Evolutionary conservation across 2,329 filamentous ascomycete species (phyloP).

Genomic region (Hymenoscyphus fructigenus): DNA sequence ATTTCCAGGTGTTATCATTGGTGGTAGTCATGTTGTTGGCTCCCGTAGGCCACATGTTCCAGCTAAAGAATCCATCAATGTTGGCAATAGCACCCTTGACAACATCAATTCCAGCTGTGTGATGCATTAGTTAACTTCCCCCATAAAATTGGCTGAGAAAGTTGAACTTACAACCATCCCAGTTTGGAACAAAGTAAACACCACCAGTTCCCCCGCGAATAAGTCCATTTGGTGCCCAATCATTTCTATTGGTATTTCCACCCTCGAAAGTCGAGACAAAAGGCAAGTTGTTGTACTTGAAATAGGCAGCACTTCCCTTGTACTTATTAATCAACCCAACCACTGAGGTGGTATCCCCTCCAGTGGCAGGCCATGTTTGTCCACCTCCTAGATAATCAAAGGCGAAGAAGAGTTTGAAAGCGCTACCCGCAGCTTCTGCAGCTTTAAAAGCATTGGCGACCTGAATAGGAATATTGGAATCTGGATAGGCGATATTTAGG

Average conservation of each 20-base stretch:
- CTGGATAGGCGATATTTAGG: constrained; percentile 36
- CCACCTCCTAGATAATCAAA: constrained; percentile 38
- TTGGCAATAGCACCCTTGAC: constrained; percentile 32
- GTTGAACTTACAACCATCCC: constrained; percentile 36
- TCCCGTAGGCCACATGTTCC: constrained; percentile 45
- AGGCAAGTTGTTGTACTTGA: constrained; percentile 40
- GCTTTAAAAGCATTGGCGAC: constrained; percentile 38
- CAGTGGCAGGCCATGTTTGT: constrained; percentile 29
- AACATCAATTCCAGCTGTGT: constrained; percentile 34
- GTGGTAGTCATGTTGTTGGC: constrained; percentile 38
- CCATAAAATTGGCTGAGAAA: neutral
- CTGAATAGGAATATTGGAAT: constrained; percentile 36
- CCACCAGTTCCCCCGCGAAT: constrained; percentile 40
- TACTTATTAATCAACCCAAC: constrained; percentile 35
- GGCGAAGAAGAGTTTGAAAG: constrained; percentile 36
- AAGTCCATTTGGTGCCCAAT: constrained; percentile 41
- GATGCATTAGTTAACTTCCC: neutral
- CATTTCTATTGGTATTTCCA: constrained; percentile 41
- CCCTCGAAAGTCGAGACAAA: constrained; percentile 56
- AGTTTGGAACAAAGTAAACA: constrained; percentile 49
- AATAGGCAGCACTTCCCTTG: constrained; percentile 37
- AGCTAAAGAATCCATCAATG: constrained; percentile 43
- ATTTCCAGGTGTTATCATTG: constrained; percentile 43
- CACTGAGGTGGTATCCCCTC: constrained; percentile 23
- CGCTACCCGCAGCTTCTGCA: constrained; percentile 31